Evolutionary conservation across 2,329 filamentous ascomycete genomes (phyloP).

Genomic region (Fusarium sp.): DNA sequence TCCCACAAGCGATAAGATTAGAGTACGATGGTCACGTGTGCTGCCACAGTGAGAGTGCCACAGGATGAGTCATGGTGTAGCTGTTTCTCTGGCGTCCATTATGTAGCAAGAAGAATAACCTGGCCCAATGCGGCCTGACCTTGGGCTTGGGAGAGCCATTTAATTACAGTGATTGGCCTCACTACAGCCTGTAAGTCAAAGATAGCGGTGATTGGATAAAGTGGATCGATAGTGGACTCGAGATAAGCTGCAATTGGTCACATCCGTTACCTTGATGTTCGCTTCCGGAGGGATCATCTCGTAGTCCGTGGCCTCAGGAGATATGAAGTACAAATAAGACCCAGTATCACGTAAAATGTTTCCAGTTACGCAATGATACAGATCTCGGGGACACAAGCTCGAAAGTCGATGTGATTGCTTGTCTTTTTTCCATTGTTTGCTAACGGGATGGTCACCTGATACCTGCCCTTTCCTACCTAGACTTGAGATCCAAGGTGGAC

Average conservation of each 20-base stretch:
- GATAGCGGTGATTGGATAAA: conserved; percentile 24
- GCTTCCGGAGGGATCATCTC: conserved; percentile 21
- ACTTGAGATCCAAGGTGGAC: conserved; percentile 21
- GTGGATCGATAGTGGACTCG: conserved; percentile 6
- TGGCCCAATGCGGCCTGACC: conserved; percentile 15
- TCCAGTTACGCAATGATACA: neutral
- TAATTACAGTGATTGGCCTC: conserved; percentile 36
- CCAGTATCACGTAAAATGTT: neutral
- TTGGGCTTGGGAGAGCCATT: neutral
- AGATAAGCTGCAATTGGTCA: conserved; percentile 28
- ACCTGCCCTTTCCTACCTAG: neutral
- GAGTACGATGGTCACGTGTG: conserved; percentile 28
- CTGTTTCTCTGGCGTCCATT: conserved; percentile 4
- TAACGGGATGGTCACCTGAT: conserved; percentile 23
- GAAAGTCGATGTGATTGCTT: conserved; percentile 5
- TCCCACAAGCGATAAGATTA: conserved; percentile 38
- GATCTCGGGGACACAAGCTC: neutral
- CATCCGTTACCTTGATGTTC: conserved; percentile 12
- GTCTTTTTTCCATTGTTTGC: conserved; percentile 3
- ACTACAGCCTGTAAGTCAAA: conserved; percentile 21
- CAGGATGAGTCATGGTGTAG: conserved; percentile 27
- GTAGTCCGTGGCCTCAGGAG: conserved; percentile 16
- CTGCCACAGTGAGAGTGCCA: neutral
- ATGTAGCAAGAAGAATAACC: neutral
- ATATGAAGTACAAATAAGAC: neutral